phyloP scores from a whole-genome alignment of 257 asterid genomes.

The Haberlea rhodopensis region DNA sequence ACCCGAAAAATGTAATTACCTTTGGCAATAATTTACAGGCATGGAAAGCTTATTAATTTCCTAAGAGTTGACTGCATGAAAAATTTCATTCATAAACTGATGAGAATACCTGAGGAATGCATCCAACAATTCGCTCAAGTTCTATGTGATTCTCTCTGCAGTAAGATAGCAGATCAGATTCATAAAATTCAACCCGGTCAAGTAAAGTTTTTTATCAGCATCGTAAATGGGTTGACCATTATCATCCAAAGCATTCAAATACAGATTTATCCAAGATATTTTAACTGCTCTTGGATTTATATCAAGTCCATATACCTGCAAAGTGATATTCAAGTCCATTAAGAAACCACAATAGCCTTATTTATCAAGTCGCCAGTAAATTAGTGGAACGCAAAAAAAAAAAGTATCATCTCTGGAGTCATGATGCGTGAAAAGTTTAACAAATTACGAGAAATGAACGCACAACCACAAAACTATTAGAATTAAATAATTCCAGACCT shows the following conservation, averaged over 20 bases:
- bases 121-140: constrained; percentile 95
- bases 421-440: constrained; percentile 6
- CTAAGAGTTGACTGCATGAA: constrained; percentile 22
- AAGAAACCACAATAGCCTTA: constrained; percentile 22
- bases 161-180: constrained; percentile 91
- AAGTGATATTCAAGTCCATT: constrained; percentile 25
- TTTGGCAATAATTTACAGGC: constrained; percentile 6
- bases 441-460: constrained; percentile 11
- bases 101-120: constrained; percentile 92
- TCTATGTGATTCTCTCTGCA: constrained; percentile 83
- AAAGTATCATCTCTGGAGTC: neutral
- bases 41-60: constrained; percentile 17
- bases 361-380: constrained; percentile 19
- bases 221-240: constrained; percentile 83
- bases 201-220: constrained; percentile 72
- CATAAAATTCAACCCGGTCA: constrained; percentile 91
- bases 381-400: constrained; percentile 14
- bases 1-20: constrained; percentile 19
- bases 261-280: constrained; percentile 97
- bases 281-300: constrained; percentile 97
- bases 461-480: constrained; percentile 14
- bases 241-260: constrained; percentile 90
- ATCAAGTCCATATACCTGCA: constrained; percentile 98
- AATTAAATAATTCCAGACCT: constrained; percentile 44
- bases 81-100: constrained; percentile 15